phyloP scores from a whole-genome alignment of 345 rosid species.

The Physaria fendleri region DNA sequence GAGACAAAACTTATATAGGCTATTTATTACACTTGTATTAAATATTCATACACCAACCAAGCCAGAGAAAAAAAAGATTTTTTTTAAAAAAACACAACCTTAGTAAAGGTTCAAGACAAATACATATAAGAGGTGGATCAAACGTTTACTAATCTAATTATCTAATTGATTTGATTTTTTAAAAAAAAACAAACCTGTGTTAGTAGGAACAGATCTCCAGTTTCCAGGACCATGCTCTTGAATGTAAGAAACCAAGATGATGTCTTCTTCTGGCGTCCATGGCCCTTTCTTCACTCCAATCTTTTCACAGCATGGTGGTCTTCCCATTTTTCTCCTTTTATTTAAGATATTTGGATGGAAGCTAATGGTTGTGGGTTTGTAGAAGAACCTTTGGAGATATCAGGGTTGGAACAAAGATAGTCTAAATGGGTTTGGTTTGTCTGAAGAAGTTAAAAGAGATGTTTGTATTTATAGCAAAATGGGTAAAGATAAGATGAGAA shows the following conservation, averaged over 20 bases:
- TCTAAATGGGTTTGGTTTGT: slow-evolving; percentile 11
- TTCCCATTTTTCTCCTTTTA: slow-evolving; percentile 79
- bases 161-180: no score
- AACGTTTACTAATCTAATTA: no score
- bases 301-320: slow-evolving; percentile 98
- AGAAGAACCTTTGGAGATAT: not conserved
- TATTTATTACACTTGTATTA: slow-evolving; percentile 32
- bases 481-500: slow-evolving; percentile 13
- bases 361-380: not conserved
- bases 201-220: slow-evolving; percentile 90
- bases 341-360: no score
- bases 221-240: slow-evolving; percentile 98
- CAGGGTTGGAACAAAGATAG: slow-evolving; percentile 14
- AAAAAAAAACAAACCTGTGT: slow-evolving; percentile 49
- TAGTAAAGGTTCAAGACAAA: not conserved
- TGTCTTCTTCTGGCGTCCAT: slow-evolving; percentile 99
- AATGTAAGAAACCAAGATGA: slow-evolving; percentile 79
- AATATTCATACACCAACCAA: slow-evolving; percentile 51
- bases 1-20: no score
- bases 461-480: slow-evolving; percentile 33
- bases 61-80: slow-evolving; percentile 5
- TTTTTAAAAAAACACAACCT: not conserved
- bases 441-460: slow-evolving; percentile 32
- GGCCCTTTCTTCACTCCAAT: slow-evolving; percentile 96
- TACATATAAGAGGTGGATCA: not conserved